phyloP scores from a whole-genome alignment of 1,139 yeast genomes.

The Pichia cactophila region DNA sequence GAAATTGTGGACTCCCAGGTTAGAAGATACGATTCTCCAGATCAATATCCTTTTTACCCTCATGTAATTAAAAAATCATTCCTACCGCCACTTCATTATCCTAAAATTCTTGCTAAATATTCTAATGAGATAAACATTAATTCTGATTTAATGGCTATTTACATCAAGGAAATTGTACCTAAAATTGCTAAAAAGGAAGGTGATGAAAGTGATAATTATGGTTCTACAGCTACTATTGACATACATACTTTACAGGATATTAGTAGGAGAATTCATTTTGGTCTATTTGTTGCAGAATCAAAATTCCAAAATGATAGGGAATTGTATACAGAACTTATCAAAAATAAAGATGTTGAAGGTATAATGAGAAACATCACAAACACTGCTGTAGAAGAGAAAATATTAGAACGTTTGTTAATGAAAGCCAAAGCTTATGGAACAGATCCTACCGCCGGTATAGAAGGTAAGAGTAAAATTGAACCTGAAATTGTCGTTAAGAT shows the following conservation, averaged over 20 bases:
- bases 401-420: slow-evolving; percentile 64
- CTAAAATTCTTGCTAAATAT: slow-evolving; percentile 67
- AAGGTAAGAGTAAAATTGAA: slow-evolving; percentile 67
- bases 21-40: slow-evolving; percentile 90
- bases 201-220: slow-evolving; percentile 79
- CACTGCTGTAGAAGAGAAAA: slow-evolving; percentile 75
- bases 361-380: slow-evolving; percentile 81
- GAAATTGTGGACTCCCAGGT: slow-evolving; percentile 79
- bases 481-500: slow-evolving; percentile 76
- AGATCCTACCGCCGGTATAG: slow-evolving; percentile 72
- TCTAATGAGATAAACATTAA: slow-evolving; percentile 74
- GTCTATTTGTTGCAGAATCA: slow-evolving; percentile 94
- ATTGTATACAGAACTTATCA: slow-evolving; percentile 55
- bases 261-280: slow-evolving; percentile 93
- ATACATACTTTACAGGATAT: slow-evolving; percentile 81
- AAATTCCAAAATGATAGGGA: slow-evolving; percentile 69
- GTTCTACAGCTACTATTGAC: slow-evolving; percentile 80
- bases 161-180: slow-evolving; percentile 68
- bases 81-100: slow-evolving; percentile 73
- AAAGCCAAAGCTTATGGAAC: slow-evolving; percentile 85
- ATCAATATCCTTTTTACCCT: slow-evolving; percentile 89
- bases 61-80: slow-evolving; percentile 55
- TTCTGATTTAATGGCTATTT: slow-evolving; percentile 54
- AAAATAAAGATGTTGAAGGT: slow-evolving; percentile 58
- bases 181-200: slow-evolving; percentile 59